Percentiles rank a stretch among this genome's conserved stretches.
These are phyloP conservation scores for Plantago major DNA, from an alignment of 257 asterid species.

Conservation along the genomic window DNA sequence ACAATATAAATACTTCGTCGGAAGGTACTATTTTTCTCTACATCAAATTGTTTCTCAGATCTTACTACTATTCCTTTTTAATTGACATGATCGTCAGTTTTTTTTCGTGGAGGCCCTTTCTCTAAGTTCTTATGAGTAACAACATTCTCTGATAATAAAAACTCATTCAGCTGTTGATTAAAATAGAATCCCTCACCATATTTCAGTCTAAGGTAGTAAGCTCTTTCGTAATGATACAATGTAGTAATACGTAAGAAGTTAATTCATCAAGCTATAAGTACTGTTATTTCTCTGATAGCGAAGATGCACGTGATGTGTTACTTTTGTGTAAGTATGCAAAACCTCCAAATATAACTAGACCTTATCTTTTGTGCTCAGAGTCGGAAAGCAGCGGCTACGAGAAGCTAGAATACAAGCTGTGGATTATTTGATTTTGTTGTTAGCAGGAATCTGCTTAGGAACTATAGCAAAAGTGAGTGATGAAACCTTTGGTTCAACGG, in stretches of 20 bases:
- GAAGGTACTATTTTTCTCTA: constrained; percentile 50
- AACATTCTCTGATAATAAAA: too few relatives aligned
- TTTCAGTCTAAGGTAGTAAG: too few relatives aligned
- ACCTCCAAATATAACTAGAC: background rate
- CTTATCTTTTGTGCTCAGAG: constrained; percentile 31
- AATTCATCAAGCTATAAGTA: background rate
- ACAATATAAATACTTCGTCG: constrained; percentile 75
- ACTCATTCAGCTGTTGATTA: too few relatives aligned
- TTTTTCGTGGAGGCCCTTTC: too few relatives aligned
- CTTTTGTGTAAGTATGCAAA: background rate
- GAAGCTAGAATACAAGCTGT: constrained; percentile 82
- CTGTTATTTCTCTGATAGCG: background rate
- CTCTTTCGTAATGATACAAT: too few relatives aligned
- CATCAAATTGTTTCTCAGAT: background rate
- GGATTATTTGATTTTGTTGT: constrained; percentile 71
- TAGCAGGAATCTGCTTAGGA: constrained; percentile 94
- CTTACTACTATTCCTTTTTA: background rate
- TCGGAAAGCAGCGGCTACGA: constrained; percentile 77
- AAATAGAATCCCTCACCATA: too few relatives aligned
- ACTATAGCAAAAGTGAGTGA: constrained; percentile 92
- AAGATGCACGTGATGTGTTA: background rate
- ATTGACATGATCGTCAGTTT: background rate
- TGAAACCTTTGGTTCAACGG: constrained; percentile 78
- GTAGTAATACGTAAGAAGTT: background rate
- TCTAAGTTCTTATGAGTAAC: too few relatives aligned